Evolutionary conservation across 495 filamentous ascomycete genomes (phyloP).

Genomic region (Trichoderma erinaceum): DNA sequence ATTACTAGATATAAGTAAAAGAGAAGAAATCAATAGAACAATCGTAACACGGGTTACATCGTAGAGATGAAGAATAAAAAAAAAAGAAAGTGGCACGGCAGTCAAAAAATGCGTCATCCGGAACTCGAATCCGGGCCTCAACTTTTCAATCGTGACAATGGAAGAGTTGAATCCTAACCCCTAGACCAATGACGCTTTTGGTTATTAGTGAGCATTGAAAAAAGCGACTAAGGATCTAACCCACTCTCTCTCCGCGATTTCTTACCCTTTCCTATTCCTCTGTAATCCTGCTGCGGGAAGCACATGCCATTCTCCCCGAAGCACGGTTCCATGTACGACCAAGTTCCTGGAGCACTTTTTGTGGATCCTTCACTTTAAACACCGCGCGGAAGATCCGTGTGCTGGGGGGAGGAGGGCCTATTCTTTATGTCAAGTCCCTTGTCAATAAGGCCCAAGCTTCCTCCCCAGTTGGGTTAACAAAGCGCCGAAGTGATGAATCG

Average conservation of each 20-base stretch:
- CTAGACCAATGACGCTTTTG: conserved; percentile 7
- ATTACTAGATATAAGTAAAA: no score
- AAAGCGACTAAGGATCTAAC: not conserved
- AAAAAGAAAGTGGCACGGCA: not conserved
- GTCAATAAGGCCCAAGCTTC: no score
- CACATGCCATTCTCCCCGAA: no score
- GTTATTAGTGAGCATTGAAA: not conserved
- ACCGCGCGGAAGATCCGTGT: no score
- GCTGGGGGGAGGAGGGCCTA: no score
- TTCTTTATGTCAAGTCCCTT: no score
- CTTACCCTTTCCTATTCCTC: not conserved
- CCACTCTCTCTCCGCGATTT: not conserved
- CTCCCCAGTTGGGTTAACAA: no score
- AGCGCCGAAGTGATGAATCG: no score
- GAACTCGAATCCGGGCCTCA: conserved; percentile 14
- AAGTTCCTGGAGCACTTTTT: no score
- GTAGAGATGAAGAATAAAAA: not conserved
- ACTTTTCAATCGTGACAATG: conserved; percentile 1
- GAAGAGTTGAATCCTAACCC: conserved; percentile 14
- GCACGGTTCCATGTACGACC: no score
- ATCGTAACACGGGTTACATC: not conserved
- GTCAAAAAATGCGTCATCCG: conserved; percentile 11
- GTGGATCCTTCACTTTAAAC: no score
- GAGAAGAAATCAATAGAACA: not conserved
- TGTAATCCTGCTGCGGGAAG: not conserved